A percentile compares a stretch with the other conserved stretches of the same genome.
Evolutionary conservation across 345 rosid genomes (phyloP).

Genomic region (Moricandia moricandioides): DNA sequence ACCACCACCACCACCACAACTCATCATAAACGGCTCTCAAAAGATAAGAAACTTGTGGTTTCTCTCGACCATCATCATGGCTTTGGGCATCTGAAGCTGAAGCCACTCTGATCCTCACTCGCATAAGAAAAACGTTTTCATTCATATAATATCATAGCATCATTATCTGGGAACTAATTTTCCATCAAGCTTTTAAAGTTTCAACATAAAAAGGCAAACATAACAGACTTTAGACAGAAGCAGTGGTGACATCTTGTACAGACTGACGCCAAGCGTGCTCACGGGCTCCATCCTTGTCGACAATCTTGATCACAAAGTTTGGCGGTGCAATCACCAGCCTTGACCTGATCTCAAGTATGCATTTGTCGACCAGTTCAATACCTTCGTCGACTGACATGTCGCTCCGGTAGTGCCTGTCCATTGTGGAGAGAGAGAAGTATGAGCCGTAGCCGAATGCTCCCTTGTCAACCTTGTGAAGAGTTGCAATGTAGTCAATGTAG

Average conservation of each 20-base stretch:
- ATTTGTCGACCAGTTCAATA: constrained; percentile 72
- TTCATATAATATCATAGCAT: constrained; percentile 4
- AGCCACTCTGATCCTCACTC: background rate
- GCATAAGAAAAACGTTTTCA: background rate
- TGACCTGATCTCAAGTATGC: constrained; percentile 85
- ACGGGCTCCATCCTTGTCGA: constrained; percentile 89
- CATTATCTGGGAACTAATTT: constrained; percentile 23
- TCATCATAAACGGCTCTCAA: background rate
- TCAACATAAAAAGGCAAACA: constrained; percentile 8
- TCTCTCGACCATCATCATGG: constrained; percentile 5
- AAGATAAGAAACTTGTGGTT: constrained; percentile 20
- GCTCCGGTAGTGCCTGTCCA: constrained; percentile 93
- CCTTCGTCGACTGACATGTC: constrained; percentile 93
- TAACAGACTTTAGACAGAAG: constrained; percentile 22
- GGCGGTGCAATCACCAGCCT: constrained; percentile 94
- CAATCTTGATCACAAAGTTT: constrained; percentile 92
- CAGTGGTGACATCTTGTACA: constrained; percentile 51
- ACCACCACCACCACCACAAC: constrained; percentile 21
- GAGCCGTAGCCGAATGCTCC: constrained; percentile 97
- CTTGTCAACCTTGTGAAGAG: constrained; percentile 93
- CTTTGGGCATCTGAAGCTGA: background rate
- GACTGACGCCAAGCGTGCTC: constrained; percentile 84
- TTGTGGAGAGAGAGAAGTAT: constrained; percentile 78
- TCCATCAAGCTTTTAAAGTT: constrained; percentile 12
- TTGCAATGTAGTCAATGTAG: constrained; percentile 94